Evolutionary conservation across 1,284 basidiomycete species (phyloP).

Genomic region (Abortiporus biennis): DNA sequence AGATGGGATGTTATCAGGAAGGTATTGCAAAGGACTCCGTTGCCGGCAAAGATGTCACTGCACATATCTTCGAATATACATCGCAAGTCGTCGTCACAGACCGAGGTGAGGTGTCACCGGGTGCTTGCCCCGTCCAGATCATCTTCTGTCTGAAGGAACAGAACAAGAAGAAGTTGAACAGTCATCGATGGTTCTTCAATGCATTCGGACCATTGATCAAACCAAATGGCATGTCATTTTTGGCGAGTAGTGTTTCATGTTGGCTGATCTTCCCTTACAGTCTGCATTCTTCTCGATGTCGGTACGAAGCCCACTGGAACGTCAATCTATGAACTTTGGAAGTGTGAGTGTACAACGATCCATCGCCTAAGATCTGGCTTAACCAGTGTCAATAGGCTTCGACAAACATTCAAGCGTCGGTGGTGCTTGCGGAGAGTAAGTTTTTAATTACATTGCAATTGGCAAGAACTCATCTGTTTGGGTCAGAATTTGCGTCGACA

Average conservation of each 20-base stretch:
- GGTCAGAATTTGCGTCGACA: slow-evolving; percentile 76
- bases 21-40: slow-evolving; percentile 93
- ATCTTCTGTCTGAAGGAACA: slow-evolving; percentile 93
- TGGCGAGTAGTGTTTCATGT: background rate
- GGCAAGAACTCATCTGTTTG: background rate
- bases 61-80: slow-evolving; percentile 90
- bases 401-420: slow-evolving; percentile 88
- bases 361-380: too few relatives aligned
- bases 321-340: slow-evolving; percentile 95
- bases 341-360: slow-evolving; percentile 43
- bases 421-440: slow-evolving; percentile 91
- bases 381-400: slow-evolving; percentile 76
- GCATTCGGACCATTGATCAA: slow-evolving; percentile 86
- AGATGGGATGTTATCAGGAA: slow-evolving; percentile 97
- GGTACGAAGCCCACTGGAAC: slow-evolving; percentile 93
- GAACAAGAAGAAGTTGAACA: slow-evolving; percentile 94
- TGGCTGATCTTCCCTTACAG: slow-evolving; percentile 26
- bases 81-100: slow-evolving; percentile 76
- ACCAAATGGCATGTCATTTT: slow-evolving; percentile 54
- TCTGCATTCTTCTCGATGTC: slow-evolving; percentile 85
- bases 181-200: slow-evolving; percentile 97
- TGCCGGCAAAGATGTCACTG: slow-evolving; percentile 88
- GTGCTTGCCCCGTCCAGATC: slow-evolving; percentile 85
- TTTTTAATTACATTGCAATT: slow-evolving; percentile 9
- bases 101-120: slow-evolving; percentile 80